phyloP scores from a whole-genome alignment of 2,329 filamentous ascomycete genomes.

The Bipolaris bicolor region DNA sequence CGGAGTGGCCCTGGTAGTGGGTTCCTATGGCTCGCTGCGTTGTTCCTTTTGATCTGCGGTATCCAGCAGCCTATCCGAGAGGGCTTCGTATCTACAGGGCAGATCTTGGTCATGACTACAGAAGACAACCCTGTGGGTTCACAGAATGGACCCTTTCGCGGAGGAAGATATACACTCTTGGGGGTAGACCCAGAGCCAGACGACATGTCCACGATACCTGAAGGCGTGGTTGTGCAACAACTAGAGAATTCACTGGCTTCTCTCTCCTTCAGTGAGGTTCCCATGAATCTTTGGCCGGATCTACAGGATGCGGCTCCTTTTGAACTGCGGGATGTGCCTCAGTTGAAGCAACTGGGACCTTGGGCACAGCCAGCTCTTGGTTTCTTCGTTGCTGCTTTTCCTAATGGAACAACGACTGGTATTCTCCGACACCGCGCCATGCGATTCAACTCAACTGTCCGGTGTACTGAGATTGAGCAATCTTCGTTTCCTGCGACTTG shows the following conservation, averaged over 20 bases:
- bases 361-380: neutral
- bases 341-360: neutral
- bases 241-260: conserved; percentile 6
- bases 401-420: conserved; percentile 8
- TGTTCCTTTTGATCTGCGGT: conserved; percentile 8
- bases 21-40: conserved; percentile 8
- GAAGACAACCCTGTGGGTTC: neutral
- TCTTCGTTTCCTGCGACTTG: neutral
- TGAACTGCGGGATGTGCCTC: no score
- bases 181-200: conserved; percentile 16
- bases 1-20: neutral
- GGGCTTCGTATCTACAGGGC: conserved; percentile 3
- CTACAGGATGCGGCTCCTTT: neutral
- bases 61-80: conserved; percentile 14
- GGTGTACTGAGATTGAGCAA: neutral
- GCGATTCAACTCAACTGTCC: conserved; percentile 7
- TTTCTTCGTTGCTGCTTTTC: conserved; percentile 3
- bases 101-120: neutral
- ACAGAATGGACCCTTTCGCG: no score
- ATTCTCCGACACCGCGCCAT: conserved; percentile 9
- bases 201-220: conserved; percentile 13
- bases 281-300: neutral
- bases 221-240: conserved; percentile 15
- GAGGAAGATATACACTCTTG: neutral
- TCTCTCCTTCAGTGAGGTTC: neutral